Percentiles rank a stretch among this genome's conserved stretches.
phyloP scores from a whole-genome alignment of 495 filamentous ascomycete species.

The Glutinoglossum americanum region DNA sequence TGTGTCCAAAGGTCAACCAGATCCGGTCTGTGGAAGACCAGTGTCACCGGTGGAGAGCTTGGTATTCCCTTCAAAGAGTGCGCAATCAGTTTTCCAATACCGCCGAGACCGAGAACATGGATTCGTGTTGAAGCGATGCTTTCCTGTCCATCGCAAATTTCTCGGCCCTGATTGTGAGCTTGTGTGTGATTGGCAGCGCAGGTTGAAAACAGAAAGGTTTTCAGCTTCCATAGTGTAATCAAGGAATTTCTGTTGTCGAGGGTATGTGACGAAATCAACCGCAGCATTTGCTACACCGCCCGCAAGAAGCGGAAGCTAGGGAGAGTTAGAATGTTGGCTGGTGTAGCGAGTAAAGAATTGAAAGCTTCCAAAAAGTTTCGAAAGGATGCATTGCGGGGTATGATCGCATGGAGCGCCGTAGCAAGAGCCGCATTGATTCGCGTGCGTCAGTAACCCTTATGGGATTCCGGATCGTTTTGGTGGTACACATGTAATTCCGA shows the following conservation, averaged over 20 bases:
- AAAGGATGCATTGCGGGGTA: background rate
- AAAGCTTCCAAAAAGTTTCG: too few species aligned
- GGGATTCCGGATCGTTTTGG: too few species aligned
- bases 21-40: constrained; percentile 23
- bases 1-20: constrained; percentile 16
- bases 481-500: background rate
- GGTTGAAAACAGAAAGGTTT: background rate
- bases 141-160: background rate
- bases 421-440: background rate
- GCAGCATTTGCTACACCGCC: background rate
- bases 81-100: constrained; percentile 29
- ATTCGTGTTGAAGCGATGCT: constrained; percentile 10
- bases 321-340: background rate
- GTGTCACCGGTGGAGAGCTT: constrained; percentile 20
- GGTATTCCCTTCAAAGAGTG: constrained; percentile 22
- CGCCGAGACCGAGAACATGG: constrained; percentile 33
- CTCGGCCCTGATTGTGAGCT: background rate
- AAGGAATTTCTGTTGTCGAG: background rate
- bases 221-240: background rate
- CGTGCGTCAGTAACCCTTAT: too few species aligned
- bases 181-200: background rate
- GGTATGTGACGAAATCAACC: background rate
- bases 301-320: background rate
- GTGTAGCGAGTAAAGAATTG: too few species aligned
- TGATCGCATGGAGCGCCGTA: background rate